Percentiles rank a stretch among this genome's conserved stretches.
These are phyloP conservation scores for Bacterosira constricta DNA, from an alignment of 108 stramenopile genomes.

Conservation along the genomic window DNA sequence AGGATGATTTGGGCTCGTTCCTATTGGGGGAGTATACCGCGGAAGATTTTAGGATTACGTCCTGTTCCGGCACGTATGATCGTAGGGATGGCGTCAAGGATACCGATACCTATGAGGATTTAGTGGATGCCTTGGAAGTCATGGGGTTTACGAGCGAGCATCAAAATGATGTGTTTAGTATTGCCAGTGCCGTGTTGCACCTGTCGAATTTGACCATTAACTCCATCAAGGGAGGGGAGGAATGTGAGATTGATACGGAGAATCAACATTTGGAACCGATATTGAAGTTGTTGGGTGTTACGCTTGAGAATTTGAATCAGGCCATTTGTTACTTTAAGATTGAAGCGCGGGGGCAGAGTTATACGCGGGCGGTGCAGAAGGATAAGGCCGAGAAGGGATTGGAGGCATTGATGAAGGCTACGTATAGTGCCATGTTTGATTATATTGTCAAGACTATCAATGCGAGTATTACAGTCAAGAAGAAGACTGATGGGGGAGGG, in stretches of 20 bases:
- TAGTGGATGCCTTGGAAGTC: conserved; percentile 54
- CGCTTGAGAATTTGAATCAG: conserved; percentile 68
- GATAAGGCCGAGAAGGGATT: conserved; percentile 88
- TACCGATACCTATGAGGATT: conserved; percentile 45
- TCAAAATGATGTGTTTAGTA: conserved; percentile 47
- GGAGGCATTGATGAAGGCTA: conserved; percentile 93
- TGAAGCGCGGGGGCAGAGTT: conserved; percentile 70
- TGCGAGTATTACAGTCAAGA: conserved; percentile 49
- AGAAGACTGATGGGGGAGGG: conserved; percentile 16
- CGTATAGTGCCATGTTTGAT: conserved; percentile 88
- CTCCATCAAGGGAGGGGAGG: conserved; percentile 56
- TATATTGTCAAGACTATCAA: conserved; percentile 86
- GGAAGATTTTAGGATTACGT: conserved; percentile 56
- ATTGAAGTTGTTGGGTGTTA: conserved; percentile 75
- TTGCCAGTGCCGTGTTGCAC: conserved; percentile 63
- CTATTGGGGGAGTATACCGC: conserved; percentile 50
- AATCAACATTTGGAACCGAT: conserved; percentile 54
- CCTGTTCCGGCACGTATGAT: conserved; percentile 57
- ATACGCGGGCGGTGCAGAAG: conserved; percentile 59
- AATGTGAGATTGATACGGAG: conserved; percentile 47
- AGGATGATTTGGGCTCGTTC: conserved; percentile 54
- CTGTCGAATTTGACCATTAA: conserved; percentile 63
- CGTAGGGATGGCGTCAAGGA: conserved; percentile 62
- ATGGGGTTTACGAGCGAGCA: conserved; percentile 54
- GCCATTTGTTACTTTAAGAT: conserved; percentile 80